Conservation (phyloP, 106 monocot species). For the Vanilla planifolia region DNA sequence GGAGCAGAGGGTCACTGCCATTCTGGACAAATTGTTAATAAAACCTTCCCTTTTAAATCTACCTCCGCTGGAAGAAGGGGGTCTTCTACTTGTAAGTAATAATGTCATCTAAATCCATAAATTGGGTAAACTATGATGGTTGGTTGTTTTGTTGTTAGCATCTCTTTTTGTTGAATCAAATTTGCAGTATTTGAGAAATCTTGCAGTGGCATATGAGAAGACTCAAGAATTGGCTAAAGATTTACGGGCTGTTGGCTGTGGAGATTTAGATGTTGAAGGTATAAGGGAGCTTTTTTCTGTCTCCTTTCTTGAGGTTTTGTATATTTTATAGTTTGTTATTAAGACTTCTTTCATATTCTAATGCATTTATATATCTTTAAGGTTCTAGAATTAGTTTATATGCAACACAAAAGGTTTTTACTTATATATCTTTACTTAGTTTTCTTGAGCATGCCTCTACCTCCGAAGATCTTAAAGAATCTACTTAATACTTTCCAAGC, state of each 20-base stretch:
- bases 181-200: constrained; percentile 84
- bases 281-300: constrained; percentile 6
- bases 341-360: no score
- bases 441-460: no score
- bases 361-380: no score
- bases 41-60: constrained; percentile 94
- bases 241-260: constrained; percentile 82
- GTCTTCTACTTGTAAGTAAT: constrained; percentile 62
- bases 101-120: constrained; percentile 6
- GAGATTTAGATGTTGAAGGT: constrained; percentile 99
- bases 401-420: no score
- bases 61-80: constrained; percentile 82
- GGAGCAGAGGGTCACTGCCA: constrained; percentile 86
- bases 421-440: no score
- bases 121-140: background rate
- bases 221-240: constrained; percentile 93
- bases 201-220: constrained; percentile 89
- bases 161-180: constrained; percentile 14
- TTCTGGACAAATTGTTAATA: constrained; percentile 79
- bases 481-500: no score
- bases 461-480: no score
- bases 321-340: no score
- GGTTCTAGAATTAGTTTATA: no score
- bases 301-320: no score
- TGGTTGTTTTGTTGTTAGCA: background rate